Conservation (phyloP, 2,329 filamentous ascomycete species). For the Ramichloridium luteum region DNA sequence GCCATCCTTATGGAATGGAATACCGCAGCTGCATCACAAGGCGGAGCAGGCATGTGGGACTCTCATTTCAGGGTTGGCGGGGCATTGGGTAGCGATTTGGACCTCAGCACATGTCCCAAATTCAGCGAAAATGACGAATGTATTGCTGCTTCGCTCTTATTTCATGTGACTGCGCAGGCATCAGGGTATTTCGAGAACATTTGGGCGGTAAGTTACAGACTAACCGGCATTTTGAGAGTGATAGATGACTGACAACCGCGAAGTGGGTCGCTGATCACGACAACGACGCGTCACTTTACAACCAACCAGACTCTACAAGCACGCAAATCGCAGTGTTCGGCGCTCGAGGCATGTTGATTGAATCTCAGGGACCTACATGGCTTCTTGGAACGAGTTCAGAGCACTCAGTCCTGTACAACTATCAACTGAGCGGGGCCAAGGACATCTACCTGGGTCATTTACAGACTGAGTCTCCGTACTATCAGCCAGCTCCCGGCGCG, state of each 20-base stretch:
- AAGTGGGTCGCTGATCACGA: not conserved
- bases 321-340: conserved; percentile 73
- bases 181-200: conserved; percentile 1
- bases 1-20: conserved; percentile 4
- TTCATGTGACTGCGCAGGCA: conserved; percentile 1
- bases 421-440: conserved; percentile 65
- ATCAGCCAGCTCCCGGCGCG: not conserved
- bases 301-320: no score
- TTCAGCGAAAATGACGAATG: no score
- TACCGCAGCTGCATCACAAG: not conserved
- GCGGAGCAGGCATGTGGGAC: conserved; percentile 1
- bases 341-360: conserved; percentile 67
- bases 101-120: not conserved
- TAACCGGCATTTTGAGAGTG: no score
- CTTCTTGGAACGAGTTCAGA: conserved; percentile 57
- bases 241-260: not conserved
- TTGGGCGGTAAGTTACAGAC: no score
- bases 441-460: conserved; percentile 74
- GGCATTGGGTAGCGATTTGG: not conserved
- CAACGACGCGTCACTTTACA: no score
- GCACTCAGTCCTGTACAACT: conserved; percentile 58
- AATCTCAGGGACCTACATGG: conserved; percentile 37
- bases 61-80: not conserved
- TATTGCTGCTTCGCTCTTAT: no score
- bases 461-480: conserved; percentile 77